These are phyloP conservation scores for Claviceps africana DNA, from an alignment of 2,329 filamentous ascomycete species.

Conservation along the genomic window DNA sequence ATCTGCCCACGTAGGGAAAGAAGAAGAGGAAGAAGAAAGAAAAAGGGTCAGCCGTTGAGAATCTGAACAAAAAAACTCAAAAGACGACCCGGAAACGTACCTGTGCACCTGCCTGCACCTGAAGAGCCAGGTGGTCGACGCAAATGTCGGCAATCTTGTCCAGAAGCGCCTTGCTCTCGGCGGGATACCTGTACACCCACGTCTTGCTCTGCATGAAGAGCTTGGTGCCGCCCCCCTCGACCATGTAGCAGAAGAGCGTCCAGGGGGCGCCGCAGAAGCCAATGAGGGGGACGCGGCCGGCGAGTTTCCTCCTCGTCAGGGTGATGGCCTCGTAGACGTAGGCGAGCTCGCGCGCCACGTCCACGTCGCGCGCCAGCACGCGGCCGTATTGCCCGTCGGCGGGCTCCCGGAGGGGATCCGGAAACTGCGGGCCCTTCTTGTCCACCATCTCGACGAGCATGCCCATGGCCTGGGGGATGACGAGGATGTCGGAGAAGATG, in stretches of 20 bases:
- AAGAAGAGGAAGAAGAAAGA: too few relatives aligned
- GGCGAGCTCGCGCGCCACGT: conserved; percentile 70
- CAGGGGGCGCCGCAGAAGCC: conserved; percentile 96
- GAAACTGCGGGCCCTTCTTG: conserved; percentile 92
- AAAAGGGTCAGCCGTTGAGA: neutral
- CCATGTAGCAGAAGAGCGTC: conserved; percentile 98
- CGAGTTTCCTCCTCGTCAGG: conserved; percentile 73
- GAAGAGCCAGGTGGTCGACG: conserved; percentile 83
- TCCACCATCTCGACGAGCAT: conserved; percentile 99
- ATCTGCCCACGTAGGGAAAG: too few relatives aligned
- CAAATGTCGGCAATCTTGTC: conserved; percentile 90
- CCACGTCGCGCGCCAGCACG: conserved; percentile 63
- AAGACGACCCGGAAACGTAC: conserved; percentile 34
- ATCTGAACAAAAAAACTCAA: too few relatives aligned
- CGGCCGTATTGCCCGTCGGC: conserved; percentile 70
- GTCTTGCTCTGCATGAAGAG: conserved; percentile 89
- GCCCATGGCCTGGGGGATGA: conserved; percentile 93
- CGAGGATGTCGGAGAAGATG: conserved; percentile 97
- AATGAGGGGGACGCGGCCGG: conserved; percentile 79
- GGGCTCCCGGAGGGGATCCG: conserved; percentile 64
- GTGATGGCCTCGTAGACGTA: conserved; percentile 97
- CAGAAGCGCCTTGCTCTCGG: conserved; percentile 66
- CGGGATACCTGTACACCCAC: conserved; percentile 84
- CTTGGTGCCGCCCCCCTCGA: conserved; percentile 92
- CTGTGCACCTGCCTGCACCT: conserved; percentile 88